Base-by-base conservation (phyloP, 345 rosid genomes). In the Lepidium didymum region DNA sequence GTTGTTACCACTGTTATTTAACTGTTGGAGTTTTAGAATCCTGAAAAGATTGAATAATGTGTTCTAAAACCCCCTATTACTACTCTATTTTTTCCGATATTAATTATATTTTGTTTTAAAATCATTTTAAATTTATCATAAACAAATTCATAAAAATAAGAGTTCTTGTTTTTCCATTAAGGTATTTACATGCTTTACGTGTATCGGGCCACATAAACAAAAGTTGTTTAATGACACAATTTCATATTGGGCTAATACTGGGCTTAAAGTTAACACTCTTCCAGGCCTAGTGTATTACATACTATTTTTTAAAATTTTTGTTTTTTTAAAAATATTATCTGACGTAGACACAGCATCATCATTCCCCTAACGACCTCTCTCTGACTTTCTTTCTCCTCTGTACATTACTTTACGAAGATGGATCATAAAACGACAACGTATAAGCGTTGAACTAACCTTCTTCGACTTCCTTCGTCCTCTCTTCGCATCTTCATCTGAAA, bases 1-100 rank as follows among this genome's bases (percentile, higher is more conserved):
- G 68, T 74, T 74, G 4, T 67, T 21, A 59, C 68, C 19, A 67
- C 77, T 74, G 77, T 74, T 74, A 67, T 74, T 59, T 67, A 74
- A 74, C 77, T 74, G 77, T 74, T 59, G 68, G 50, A 74, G 73
- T 67, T 67, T 67, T 52, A 74, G 77, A 74, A 42, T 67, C 14
- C 35, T 60, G 73, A 67, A 42, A 59, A 67, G 63, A 60, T 60
- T 67, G 57, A 67, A 35, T 74, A 6, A 43, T 36, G 56, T 57
- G 47, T 42, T 66, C 77, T 33, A 41, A 51, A 41, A 9, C 36
- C 50, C 15, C 45, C 60, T 56, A 15, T 50, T 41, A 41, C 31
- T 16, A 66, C 62, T 35, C 62, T 73, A 66, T 23, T 42, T 14
- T 19, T 13, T 13, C 21, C 21, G 34, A 5, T 5, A 10, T 41